Evolutionary conservation across 208 protist genomes (phyloP), one percentile per base, ranked within the genome.

Genomic region (Trichomonas vaginalis): DNA sequence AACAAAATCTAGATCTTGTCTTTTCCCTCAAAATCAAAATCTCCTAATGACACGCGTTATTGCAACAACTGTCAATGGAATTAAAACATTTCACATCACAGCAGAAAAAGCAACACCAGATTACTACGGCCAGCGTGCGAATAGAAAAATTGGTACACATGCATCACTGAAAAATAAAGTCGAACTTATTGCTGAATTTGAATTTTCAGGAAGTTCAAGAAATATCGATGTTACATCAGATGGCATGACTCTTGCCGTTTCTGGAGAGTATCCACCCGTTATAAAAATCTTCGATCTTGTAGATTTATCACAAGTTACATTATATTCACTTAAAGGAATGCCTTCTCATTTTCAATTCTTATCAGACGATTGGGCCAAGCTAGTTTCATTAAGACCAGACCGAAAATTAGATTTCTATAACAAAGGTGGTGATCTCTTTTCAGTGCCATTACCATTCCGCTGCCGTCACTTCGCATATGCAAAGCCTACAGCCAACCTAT

Each of bases 211-310:
- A 0, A 56, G 86, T 39, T 92, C 86, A 35, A 92, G 86, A 40
- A 0, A 39, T 39, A 51, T 92, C 14, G 10, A 92, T 32, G 10
- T 92, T 51, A 51, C 45, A 48, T 8, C 27, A 46, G 92, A 95
- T 32, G 47, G 47, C 27, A 42, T 48, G 35, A 80, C 49, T 17
- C 10, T 95, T 21, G 92, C 17, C 45, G 92, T 79, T 27, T 80
- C 40, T 47, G 92, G 92, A 35, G 92, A 80, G 27, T 95, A 95
- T 80, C 92, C 92, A 80, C 92, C 92, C 9, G 27, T 79, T n/a
- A 79, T 95, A 2, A 95, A 95, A 80, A 79, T 95, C 12, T 95
- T 95, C 37, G 92, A 95, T 70, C 35, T 95, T 17, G 10, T 27
- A 32, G 49, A 95, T 95, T 95, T 95, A 47, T 42, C 47, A 12